phyloP scores from a whole-genome alignment of 129 eudicot species.

The Gnaphalium uliginosum region DNA sequence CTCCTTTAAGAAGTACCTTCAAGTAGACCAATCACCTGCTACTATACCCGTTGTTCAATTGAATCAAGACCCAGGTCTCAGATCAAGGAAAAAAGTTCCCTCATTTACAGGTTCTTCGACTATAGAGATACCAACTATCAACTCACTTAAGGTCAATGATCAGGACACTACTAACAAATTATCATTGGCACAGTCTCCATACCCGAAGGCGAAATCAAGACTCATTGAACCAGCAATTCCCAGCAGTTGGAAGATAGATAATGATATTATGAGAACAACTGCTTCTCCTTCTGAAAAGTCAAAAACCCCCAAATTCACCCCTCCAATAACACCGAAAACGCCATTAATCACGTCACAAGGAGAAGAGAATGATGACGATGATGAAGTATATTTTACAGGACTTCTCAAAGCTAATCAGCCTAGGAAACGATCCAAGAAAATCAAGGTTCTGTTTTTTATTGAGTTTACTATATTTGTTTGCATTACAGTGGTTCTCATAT shows the following conservation, averaged over 20 bases:
- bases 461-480: constrained; percentile 47
- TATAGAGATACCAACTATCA: constrained; percentile 26
- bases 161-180: constrained; percentile 15
- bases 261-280: constrained; percentile 24
- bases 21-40: constrained; percentile 18
- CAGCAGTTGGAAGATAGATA: constrained; percentile 20
- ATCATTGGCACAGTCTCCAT: not conserved
- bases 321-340: constrained; percentile 50
- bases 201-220: constrained; percentile 50
- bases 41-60: constrained; percentile 5
- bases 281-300: constrained; percentile 36
- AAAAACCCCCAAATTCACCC: constrained; percentile 25
- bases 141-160: constrained; percentile 27
- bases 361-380: constrained; percentile 42
- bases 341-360: constrained; percentile 36
- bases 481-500: constrained; percentile 40
- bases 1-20: constrained; percentile 32
- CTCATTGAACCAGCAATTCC: constrained; percentile 46
- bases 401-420: constrained; percentile 18
- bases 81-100: constrained; percentile 23
- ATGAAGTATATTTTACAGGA: constrained; percentile 39
- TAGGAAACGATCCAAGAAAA: constrained; percentile 37
- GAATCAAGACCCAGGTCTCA: constrained; percentile 27
- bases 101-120: constrained; percentile 20
- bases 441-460: constrained; percentile 35